Evolutionary conservation across 1,284 basidiomycete species (phyloP).

Genomic region (Rhizoctonia solani): DNA sequence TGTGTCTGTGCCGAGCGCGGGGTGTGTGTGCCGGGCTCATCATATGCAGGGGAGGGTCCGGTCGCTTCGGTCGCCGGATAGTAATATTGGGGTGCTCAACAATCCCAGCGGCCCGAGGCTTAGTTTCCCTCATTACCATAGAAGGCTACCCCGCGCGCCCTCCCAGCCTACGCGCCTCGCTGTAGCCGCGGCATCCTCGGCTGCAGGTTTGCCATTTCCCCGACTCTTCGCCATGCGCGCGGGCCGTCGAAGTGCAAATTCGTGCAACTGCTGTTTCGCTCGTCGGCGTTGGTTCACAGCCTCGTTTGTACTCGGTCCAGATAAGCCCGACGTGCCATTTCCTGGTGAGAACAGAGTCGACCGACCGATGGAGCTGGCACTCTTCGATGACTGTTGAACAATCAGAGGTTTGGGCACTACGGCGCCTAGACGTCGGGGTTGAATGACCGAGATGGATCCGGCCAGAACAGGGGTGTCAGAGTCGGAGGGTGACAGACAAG

Average conservation of each 20-base stretch:
- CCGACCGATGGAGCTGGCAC: slow-evolving; percentile 5
- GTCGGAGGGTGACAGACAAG: slow-evolving; percentile 1
- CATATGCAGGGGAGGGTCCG: background rate
- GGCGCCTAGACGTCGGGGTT: slow-evolving; percentile 2
- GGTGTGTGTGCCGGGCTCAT: background rate
- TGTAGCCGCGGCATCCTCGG: background rate
- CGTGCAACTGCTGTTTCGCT: slow-evolving; percentile 24
- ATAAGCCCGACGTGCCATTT: background rate
- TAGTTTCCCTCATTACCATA: background rate
- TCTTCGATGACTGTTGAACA: slow-evolving; percentile 14
- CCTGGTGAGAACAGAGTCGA: background rate
- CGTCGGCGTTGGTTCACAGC: slow-evolving; percentile 19
- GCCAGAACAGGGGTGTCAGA: background rate
- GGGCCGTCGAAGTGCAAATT: slow-evolving; percentile 20
- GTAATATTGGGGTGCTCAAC: slow-evolving; percentile 20
- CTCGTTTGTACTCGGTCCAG: slow-evolving; percentile 21
- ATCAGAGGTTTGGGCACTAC: slow-evolving; percentile 24
- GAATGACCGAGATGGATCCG: background rate
- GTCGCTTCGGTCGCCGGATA: slow-evolving; percentile 5
- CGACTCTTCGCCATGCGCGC: slow-evolving; percentile 9
- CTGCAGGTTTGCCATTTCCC: background rate
- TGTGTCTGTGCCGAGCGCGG: background rate
- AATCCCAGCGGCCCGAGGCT: slow-evolving; percentile 8
- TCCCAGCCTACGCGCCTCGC: slow-evolving; percentile 13
- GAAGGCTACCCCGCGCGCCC: slow-evolving; percentile 18